Evolutionary conservation across 495 filamentous ascomycete species (phyloP), one percentile per base, ranked within the genome.

Genomic region (Daldinia vernicosa): DNA sequence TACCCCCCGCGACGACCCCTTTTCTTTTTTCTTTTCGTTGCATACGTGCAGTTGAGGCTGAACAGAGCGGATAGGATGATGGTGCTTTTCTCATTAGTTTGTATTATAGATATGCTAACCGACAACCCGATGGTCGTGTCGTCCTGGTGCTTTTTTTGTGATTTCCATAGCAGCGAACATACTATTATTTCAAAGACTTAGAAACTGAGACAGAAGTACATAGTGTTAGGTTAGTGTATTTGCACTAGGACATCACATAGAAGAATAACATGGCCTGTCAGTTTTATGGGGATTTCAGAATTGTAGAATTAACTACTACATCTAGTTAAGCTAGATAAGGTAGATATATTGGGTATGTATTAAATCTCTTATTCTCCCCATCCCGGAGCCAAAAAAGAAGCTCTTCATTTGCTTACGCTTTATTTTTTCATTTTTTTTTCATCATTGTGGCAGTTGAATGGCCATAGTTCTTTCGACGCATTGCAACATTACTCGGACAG

Each of bases 361-460:
- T 57, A 57, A 40, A 57, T 57, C n/a, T 27, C 32, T 27, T 19
- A 37, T 24, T 57, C 17, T 57, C 32, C 27, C 54, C 33, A 12
- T 37, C 30, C 32, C 40, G 22, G 32, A 57, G 32, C 33, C 14
- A 39, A 57, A 57, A 37, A 39, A 35, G n/a, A 17, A 35, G 32
- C 17, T 24, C 32, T 12, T 37, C 8, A 30, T 57, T n/a, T 57
- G 22, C 19, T 24, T 32, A 35, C 32, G 2, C 32, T 57, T 22
- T 33, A 40, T 3, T 37, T 40, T 33, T 3, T 54, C 24, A 28
- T 50, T 6, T n/a, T 22, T 33, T 57, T 3, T 37, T 40, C 39
- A 8, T 54, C 24, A 28, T 50, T 6, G 35, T 22, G 33, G 39
- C 14, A 32, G 26, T 60, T 39, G 17, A 47, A 45, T 28, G 37